These are phyloP conservation scores for Phoma sp. DNA, from an alignment of 2,329 filamentous ascomycete species.

Conservation along the genomic window DNA sequence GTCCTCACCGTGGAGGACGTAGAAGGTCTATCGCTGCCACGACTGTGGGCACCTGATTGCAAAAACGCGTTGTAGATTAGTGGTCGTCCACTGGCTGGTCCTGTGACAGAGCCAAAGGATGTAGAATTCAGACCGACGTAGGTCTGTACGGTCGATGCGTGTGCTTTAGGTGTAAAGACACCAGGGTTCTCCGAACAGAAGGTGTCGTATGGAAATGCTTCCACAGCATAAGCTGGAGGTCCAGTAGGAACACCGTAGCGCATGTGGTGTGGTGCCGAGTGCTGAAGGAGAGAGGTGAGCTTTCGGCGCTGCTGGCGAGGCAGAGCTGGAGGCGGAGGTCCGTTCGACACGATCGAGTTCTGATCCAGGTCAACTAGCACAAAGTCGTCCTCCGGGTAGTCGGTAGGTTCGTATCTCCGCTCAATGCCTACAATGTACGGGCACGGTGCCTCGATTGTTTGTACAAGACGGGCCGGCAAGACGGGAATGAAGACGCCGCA, in stretches of 20 bases:
- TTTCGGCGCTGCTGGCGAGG: conserved; percentile 91
- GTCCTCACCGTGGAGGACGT: conserved; percentile 47
- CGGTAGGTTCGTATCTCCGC: conserved; percentile 82
- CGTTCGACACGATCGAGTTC: conserved; percentile 85
- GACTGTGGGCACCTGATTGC: conserved; percentile 71
- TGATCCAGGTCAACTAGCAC: conserved; percentile 93
- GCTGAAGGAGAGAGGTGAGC: conserved; percentile 82
- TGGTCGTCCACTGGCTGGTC: conserved; percentile 58
- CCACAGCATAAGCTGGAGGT: conserved; percentile 89
- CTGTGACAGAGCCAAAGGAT: conserved; percentile 75
- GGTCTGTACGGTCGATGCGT: conserved; percentile 76
- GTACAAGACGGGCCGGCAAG: conserved; percentile 83
- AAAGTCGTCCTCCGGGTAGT: conserved; percentile 92
- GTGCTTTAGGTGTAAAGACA: conserved; percentile 75
- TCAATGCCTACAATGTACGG: conserved; percentile 98
- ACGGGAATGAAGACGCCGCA: conserved; percentile 93
- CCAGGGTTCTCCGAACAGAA: conserved; percentile 86
- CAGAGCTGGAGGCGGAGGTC: conserved; percentile 74
- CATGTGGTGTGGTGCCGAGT: conserved; percentile 87
- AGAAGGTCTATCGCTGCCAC: conserved; percentile 72
- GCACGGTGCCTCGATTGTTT: conserved; percentile 91
- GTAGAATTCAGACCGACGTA: conserved; percentile 90
- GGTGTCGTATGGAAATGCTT: conserved; percentile 88
- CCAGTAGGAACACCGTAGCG: conserved; percentile 86
- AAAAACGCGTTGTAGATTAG: conserved; percentile 92